Base-by-base conservation (phyloP, 768 basidiomycete species). In the Auricularia cornea region DNA sequence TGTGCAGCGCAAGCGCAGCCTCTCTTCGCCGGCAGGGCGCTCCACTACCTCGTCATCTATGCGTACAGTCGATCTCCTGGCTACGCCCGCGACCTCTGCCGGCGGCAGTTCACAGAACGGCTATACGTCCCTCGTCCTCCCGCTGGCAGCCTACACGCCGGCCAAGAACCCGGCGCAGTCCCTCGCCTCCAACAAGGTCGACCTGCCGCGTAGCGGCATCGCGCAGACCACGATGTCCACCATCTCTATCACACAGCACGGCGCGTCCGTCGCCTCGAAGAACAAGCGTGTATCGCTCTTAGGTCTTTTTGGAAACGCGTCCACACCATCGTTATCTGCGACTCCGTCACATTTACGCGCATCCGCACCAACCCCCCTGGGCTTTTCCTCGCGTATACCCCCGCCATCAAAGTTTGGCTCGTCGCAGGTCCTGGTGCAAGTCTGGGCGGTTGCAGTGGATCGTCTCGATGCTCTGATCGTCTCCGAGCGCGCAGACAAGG, bases 201-300 rank as follows among this genome's bases (percentile, higher is more conserved):
- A 96, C 73, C 76, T 93, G 51, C 86, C 90, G 2, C 80, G 81
- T 12, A 82, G 86, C 20, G 92, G 93, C 3, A 76, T 92, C 12
- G 93, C 92, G 6, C 89, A 92, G 71, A 87, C 86, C 5, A 92
- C 89, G 3, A 95, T 97, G 93, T 88, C 89, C 18, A 92, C 85
- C 60, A 85, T 96, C 51, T 64, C 69, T n/a, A 67, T 72, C 54
- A 64, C 65, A 20, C 65, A 62, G 33, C 61, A 64, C 31, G 70
- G 38, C 63, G 59, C 30, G 57, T 40, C 40, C 11, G 33, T 28
- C 35, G 38, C 35, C 3, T 60, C 20, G 38, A 6, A 12, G 26
- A 18, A 30, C 31, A 62, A 56, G 18, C 62, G 31, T 33, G 29
- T 33, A 54, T 54, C 31, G 30, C 52, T 32, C 16, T 52, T 5